Conservation (phyloP, 164 flowering plant genomes). For the Chloranthus sessilifolius region DNA sequence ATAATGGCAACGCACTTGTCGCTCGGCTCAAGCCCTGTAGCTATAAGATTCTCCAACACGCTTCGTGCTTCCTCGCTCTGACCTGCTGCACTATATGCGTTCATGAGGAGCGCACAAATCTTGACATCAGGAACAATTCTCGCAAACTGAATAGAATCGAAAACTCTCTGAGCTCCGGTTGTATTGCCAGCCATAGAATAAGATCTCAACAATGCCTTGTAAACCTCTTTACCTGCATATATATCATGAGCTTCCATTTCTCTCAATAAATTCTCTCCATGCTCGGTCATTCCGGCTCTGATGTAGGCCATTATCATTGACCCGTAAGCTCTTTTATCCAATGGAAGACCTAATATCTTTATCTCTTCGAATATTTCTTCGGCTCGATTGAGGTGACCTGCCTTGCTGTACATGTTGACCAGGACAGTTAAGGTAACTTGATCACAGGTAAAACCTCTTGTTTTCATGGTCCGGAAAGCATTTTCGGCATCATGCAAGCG, state of each 20-base stretch:
- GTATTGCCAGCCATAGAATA: slow-evolving; percentile 65
- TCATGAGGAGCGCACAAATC: slow-evolving; percentile 73
- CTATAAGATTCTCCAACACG: slow-evolving; percentile 70
- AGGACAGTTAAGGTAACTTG: slow-evolving; percentile 70
- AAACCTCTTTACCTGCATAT: slow-evolving; percentile 69
- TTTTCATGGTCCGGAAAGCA: slow-evolving; percentile 45
- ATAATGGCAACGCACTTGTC: slow-evolving; percentile 71
- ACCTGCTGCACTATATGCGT: slow-evolving; percentile 64
- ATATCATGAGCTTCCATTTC: slow-evolving; percentile 74
- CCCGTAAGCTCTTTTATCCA: slow-evolving; percentile 77
- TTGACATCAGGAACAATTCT: slow-evolving; percentile 66
- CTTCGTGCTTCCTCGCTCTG: slow-evolving; percentile 42
- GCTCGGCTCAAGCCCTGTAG: slow-evolving; percentile 58
- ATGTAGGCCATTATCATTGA: slow-evolving; percentile 89
- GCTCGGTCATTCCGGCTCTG: slow-evolving; percentile 57
- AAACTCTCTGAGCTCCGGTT: slow-evolving; percentile 80
- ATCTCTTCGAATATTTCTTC: slow-evolving; percentile 69
- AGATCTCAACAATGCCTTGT: slow-evolving; percentile 83
- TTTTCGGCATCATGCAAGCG: slow-evolving; percentile 59
- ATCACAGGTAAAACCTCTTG: slow-evolving; percentile 64
- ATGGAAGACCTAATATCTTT: slow-evolving; percentile 55
- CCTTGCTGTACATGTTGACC: slow-evolving; percentile 82
- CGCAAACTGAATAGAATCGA: slow-evolving; percentile 68
- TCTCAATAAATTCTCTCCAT: slow-evolving; percentile 50
- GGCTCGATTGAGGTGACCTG: slow-evolving; percentile 56